Conservation (phyloP, 2,329 filamentous ascomycete species). For the Neoarthrinium moseri region DNA sequence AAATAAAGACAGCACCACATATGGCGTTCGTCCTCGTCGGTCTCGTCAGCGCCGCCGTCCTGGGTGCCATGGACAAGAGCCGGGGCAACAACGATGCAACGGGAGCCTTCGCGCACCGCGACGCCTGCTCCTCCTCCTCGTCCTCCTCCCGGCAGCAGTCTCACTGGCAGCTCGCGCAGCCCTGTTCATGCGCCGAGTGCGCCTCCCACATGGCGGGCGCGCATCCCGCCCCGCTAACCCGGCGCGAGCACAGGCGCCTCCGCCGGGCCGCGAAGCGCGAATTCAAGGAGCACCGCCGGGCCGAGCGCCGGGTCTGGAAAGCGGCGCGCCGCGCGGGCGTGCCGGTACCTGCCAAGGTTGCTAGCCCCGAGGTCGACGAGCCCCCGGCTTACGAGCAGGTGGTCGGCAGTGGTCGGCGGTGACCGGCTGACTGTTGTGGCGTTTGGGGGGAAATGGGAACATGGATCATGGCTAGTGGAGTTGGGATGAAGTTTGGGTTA, state of each 20-base stretch:
- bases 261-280: too few species aligned
- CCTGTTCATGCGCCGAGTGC: not conserved
- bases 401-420: too few species aligned
- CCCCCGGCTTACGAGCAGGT: too few species aligned
- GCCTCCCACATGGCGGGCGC: not conserved
- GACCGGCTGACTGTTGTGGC: too few species aligned
- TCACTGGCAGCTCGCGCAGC: not conserved
- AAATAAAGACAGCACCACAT: not conserved
- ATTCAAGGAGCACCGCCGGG: not conserved
- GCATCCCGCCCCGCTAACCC: not conserved
- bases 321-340: too few species aligned
- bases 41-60: slow-evolving; percentile 1
- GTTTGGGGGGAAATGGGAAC: too few species aligned
- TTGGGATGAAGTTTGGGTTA: too few species aligned
- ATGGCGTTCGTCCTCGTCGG: slow-evolving; percentile 2
- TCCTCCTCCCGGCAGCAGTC: not conserved
- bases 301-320: slow-evolving; percentile 2
- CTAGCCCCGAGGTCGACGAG: too few species aligned
- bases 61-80: not conserved
- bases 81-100: not conserved
- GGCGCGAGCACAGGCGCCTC: not conserved
- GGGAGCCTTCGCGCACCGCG: not conserved
- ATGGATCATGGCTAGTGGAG: too few species aligned
- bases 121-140: not conserved
- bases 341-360: too few species aligned